phyloP scores from a whole-genome alignment of 768 basidiomycete species.

The Suillus occidentalis region DNA sequence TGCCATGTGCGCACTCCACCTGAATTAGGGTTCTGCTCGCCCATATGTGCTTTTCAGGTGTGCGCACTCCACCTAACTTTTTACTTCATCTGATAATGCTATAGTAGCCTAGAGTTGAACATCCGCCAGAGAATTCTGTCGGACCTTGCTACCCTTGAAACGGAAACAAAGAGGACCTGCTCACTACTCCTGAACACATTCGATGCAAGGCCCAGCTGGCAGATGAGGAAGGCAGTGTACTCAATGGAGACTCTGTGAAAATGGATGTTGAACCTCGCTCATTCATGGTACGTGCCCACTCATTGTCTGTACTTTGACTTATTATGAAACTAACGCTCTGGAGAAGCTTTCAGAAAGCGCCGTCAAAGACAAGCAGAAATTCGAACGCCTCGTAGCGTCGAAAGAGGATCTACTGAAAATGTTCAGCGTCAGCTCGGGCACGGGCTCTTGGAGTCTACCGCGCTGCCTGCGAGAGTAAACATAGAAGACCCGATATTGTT shows the following conservation, averaged over 20 bases:
- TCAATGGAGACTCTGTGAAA: constrained; percentile 23
- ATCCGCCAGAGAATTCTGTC: constrained; percentile 74
- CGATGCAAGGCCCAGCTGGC: constrained; percentile 58
- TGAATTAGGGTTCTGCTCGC: too few species aligned
- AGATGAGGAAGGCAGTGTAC: constrained; percentile 16
- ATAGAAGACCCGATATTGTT: constrained; percentile 33
- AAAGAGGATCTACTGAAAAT: constrained; percentile 97
- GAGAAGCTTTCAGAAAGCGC: constrained; percentile 87
- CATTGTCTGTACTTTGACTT: constrained; percentile 3
- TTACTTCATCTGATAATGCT: constrained; percentile 5
- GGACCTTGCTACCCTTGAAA: constrained; percentile 65
- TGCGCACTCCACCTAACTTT: too few species aligned
- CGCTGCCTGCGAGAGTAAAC: constrained; percentile 55
- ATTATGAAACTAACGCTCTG: constrained; percentile 43
- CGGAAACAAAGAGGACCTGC: constrained; percentile 45
- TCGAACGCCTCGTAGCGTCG: constrained; percentile 89
- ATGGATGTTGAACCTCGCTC: constrained; percentile 26
- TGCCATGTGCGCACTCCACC: too few species aligned
- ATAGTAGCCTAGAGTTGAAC: constrained; percentile 71
- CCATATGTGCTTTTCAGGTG: too few species aligned
- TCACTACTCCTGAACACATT: constrained; percentile 55
- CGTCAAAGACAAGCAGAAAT: constrained; percentile 96
- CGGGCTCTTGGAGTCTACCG: constrained; percentile 47
- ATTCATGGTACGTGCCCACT: constrained; percentile 54
- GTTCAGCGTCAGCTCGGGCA: constrained; percentile 55